Percentiles rank a stretch among this genome's conserved stretches.
Evolutionary conservation across 768 basidiomycete species (phyloP).

Genomic region (Termitomyces sp.): DNA sequence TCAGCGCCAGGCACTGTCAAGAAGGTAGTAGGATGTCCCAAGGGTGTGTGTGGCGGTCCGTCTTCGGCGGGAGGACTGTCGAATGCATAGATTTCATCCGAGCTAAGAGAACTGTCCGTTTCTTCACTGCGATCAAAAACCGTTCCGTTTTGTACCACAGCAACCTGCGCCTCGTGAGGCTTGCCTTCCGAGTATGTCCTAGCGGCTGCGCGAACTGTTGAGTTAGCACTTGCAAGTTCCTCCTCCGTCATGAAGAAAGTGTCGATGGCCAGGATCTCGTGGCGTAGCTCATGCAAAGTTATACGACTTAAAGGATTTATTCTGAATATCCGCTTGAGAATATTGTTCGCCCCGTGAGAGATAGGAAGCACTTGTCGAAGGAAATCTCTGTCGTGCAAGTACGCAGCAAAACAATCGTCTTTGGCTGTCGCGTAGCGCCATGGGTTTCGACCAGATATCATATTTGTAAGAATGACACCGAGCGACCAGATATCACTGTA

Average conservation of each 20-base stretch:
- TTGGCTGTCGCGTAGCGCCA: slow-evolving; percentile 66
- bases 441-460: slow-evolving; percentile 72
- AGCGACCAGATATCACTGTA: slow-evolving; percentile 71
- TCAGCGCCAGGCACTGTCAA: slow-evolving; percentile 11
- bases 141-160: neutral
- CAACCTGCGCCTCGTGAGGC: slow-evolving; percentile 1
- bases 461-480: slow-evolving; percentile 77
- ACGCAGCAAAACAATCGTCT: slow-evolving; percentile 66
- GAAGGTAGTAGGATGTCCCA: slow-evolving; percentile 1
- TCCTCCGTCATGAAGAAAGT: slow-evolving; percentile 56
- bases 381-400: slow-evolving; percentile 54
- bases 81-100: slow-evolving; percentile 33
- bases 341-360: slow-evolving; percentile 53
- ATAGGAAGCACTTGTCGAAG: slow-evolving; percentile 69
- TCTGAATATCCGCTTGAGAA: slow-evolving; percentile 71
- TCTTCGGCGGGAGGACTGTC: slow-evolving; percentile 26
- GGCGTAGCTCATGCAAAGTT: slow-evolving; percentile 54
- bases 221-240: slow-evolving; percentile 30
- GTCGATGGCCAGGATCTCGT: slow-evolving; percentile 46
- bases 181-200: slow-evolving; percentile 8
- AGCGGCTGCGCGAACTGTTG: slow-evolving; percentile 16
- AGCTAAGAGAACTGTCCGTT: slow-evolving; percentile 18
- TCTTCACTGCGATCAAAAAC: slow-evolving; percentile 3
- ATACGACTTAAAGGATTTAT: slow-evolving; percentile 58
- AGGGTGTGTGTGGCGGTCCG: slow-evolving; percentile 11